Evolutionary conservation across 2,329 filamentous ascomycete species (phyloP), one percentile per base, ranked within the genome.

Genomic region (Pseudopyrenochaeta lycopersici): DNA sequence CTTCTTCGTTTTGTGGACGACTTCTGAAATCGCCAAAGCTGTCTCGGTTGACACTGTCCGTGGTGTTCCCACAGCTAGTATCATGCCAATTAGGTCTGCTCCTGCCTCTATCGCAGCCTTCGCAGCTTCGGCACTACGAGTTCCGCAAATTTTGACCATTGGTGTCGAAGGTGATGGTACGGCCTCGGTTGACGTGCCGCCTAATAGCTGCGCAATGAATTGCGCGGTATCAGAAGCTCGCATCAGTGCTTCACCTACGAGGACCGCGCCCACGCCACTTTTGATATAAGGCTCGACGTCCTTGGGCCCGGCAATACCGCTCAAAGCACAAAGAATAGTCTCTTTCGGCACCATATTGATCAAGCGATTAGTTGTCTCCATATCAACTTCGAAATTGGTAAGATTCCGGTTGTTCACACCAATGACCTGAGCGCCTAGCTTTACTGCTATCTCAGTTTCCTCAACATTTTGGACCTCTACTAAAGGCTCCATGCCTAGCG

Each of bases 351-450:
- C 93, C 79, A 94, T 89, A 68, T 88, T 89, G 77, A 96, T 91
- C 43, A 99, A 80, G 20, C 94, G 88, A 70, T 90, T 92, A 1
- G 94, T 97, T 0, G 94, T 99, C 56, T 90, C 88, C 59, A 99
- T 85, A 74, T 99, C 96, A 17, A 99, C 95, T 72, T 98, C 93
- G 67, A 99, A 99, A 68, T 89, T 98, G 64, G 94, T 94, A 11
- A 99, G 83, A 70, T 99, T 96, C 49, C 95, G 88, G 80, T 99
- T 99, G 79, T 99, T 99, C 65, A 99, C 95, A 21, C 95, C 95
- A 67, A 99, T 96, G 32, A 92, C 94, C 76, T 93, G 90, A 18
- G 95, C 86, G 10, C 94, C 95, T 18, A 99, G 83, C 51, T 90
- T 85, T 40, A 97, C 87, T 7, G 96, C 95, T 51, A 88, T 88